Base-by-base conservation (phyloP, 2,329 filamentous ascomycete species). In the Monosporascus ibericus region DNA sequence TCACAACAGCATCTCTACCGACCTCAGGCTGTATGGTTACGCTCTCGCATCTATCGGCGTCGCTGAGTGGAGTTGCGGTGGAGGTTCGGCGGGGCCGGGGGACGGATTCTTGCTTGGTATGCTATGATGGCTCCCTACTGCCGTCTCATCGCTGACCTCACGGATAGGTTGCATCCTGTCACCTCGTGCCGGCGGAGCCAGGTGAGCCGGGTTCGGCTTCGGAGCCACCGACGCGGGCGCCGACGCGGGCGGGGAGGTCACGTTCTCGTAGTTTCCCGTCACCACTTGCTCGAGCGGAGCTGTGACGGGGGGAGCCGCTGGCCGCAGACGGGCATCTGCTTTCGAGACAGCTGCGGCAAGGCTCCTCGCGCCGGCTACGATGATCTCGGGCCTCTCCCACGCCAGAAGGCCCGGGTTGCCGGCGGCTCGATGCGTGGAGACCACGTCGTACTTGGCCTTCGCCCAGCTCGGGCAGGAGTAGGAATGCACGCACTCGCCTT, bases 401-500 rank as follows among this genome's bases (percentile, higher is more conserved):
- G 73, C 71, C 36, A 81, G 58, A 36, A 80, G 64, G 0, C 76
- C 75, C 0, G 74, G 66, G 5, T 63, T 65, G 2, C 75, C 76
- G 5, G 60, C 14, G 0, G 67, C 67, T 30, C 76, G 70, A 48
- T 69, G 69, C 18, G 69, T 64, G 52, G 72, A 66, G 1, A 78
- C 57, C 2, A 80, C 70, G 14, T 73, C 63, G 54, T 75, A 80
- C 6, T 65, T 66, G 15, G 67, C 54, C 8, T 68, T 72, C 0
- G 70, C 78, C 78, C 78, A 81, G n/a, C 65, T 68, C 1, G 77
- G 75, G 47, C 76, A 79, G 1, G 68, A 66, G 52, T 80, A 79
- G 5, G 44, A 30, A 14, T 30, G 39, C 8, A 44, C 34, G 25
- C 67, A 64, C n/a, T 58, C 52, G 3, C 14, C 24, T 15, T 18